A percentile compares a stretch with the other conserved stretches of the same genome.
phyloP scores from a whole-genome alignment of 805 yeast species.

The Priceomyces haplophilus region DNA sequence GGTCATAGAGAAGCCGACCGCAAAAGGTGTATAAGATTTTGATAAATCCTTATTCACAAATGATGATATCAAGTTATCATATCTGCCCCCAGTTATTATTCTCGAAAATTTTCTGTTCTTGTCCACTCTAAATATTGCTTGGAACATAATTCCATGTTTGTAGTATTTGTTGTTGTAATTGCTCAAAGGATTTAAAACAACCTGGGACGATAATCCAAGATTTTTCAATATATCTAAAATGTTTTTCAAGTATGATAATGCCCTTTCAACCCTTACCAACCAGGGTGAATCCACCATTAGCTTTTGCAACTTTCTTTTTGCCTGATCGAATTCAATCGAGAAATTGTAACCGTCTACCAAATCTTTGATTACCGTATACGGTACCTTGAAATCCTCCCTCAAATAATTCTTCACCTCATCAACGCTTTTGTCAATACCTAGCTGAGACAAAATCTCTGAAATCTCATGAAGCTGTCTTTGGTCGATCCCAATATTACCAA shows the following conservation, averaged over 20 bases:
- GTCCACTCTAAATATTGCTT: slow-evolving; percentile 68
- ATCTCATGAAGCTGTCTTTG: slow-evolving; percentile 59
- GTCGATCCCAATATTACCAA: slow-evolving; percentile 74
- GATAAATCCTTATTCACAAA: slow-evolving; percentile 50
- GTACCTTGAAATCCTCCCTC: slow-evolving; percentile 61
- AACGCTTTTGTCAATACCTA: slow-evolving; percentile 65
- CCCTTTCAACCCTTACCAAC: slow-evolving; percentile 56
- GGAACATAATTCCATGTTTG: slow-evolving; percentile 82
- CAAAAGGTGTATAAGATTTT: slow-evolving; percentile 35
- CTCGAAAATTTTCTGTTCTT: slow-evolving; percentile 41
- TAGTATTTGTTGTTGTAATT: slow-evolving; percentile 82
- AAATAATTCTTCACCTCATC: slow-evolving; percentile 49
- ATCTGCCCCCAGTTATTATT: slow-evolving; percentile 92
- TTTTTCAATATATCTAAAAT: slow-evolving; percentile 53
- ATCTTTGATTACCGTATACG: slow-evolving; percentile 80
- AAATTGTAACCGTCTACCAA: slow-evolving; percentile 74
- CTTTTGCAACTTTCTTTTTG: slow-evolving; percentile 59
- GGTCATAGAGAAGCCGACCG: slow-evolving; percentile 85
- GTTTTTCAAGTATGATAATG: slow-evolving; percentile 57
- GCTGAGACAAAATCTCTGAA: slow-evolving; percentile 67
- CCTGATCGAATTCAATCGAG: slow-evolving; percentile 61
- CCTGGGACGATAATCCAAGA: slow-evolving; percentile 55
- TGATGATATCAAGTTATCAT: slow-evolving; percentile 67
- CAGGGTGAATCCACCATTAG: slow-evolving; percentile 73
- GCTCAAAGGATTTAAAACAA: slow-evolving; percentile 75